Percentiles rank a stretch among this genome's conserved stretches.
phyloP scores from a whole-genome alignment of 176 grass and related monocot genomes.

The Puya raimondii region DNA sequence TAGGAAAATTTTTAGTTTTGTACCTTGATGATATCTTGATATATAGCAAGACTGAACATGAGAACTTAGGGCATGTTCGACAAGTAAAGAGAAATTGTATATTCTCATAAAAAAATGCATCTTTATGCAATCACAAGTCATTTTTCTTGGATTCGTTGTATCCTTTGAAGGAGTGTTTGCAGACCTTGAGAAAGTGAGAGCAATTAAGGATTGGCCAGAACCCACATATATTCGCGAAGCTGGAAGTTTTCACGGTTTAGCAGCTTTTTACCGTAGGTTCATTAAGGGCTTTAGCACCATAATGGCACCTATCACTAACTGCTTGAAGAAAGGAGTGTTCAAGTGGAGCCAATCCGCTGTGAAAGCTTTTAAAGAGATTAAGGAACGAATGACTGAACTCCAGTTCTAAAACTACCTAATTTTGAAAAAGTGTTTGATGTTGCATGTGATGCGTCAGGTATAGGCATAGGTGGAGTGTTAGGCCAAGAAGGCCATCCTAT shows the following conservation, averaged over 20 bases:
- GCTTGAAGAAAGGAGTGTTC: neutral
- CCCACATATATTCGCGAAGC: neutral
- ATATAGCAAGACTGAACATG: neutral
- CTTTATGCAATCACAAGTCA: neutral
- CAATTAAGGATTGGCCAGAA: neutral
- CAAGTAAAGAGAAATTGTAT: neutral
- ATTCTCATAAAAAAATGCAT: neutral
- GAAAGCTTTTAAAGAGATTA: neutral
- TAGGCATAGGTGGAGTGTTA: neutral
- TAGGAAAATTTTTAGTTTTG: neutral
- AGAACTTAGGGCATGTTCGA: neutral
- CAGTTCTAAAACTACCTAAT: neutral
- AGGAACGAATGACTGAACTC: neutral
- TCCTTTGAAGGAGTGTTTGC: neutral
- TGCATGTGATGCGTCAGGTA: neutral
- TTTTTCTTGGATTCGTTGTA: neutral
- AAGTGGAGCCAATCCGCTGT: neutral
- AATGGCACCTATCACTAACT: neutral
- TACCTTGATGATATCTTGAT: constrained; percentile 10
- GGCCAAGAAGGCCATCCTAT: neutral
- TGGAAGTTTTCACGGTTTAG: neutral
- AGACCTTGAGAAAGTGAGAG: neutral
- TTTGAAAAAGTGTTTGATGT: neutral
- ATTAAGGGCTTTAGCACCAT: neutral
- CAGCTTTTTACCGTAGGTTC: neutral